phyloP scores from a whole-genome alignment of 2,329 filamentous ascomycete species.

The Sclerotinia sclerotiorum region DNA sequence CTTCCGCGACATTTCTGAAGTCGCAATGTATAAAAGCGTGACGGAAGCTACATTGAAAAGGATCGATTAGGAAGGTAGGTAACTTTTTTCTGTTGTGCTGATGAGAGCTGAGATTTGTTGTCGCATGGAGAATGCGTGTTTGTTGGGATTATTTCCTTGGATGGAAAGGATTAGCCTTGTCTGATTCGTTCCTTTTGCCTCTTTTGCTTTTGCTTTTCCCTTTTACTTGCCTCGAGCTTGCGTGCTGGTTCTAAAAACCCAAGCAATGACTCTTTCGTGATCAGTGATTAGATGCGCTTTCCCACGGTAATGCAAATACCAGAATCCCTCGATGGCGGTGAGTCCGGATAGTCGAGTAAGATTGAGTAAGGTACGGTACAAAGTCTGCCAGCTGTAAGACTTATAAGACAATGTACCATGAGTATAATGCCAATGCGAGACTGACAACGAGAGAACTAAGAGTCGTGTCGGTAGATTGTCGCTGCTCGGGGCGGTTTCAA shows the following conservation, averaged over 20 bases:
- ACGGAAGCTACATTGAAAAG: neutral
- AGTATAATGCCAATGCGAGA: neutral
- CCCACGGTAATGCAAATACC: neutral
- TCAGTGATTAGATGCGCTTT: conserved; percentile 15
- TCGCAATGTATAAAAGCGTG: neutral
- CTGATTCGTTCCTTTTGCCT: neutral
- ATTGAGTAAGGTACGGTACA: neutral
- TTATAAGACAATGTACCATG: neutral
- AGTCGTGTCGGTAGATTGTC: conserved; percentile 8
- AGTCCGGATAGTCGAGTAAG: conserved; percentile 8
- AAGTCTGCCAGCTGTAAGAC: conserved; percentile 6
- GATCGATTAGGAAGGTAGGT: conserved; percentile 20
- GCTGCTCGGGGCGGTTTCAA: conserved; percentile 16
- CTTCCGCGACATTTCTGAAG: conserved; percentile 12
- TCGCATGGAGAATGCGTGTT: conserved; percentile 4
- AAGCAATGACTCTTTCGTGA: conserved; percentile 19
- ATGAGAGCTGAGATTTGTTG: conserved; percentile 14
- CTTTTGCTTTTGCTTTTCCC: conserved; percentile 11
- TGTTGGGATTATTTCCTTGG: conserved; percentile 19
- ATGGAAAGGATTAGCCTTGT: conserved; percentile 13
- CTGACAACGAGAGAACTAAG: conserved; percentile 1
- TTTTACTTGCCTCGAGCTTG: neutral
- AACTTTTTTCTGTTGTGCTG: conserved; percentile 8
- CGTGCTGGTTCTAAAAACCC: neutral
- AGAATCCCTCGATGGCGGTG: conserved; percentile 18